phyloP scores from a whole-genome alignment of 108 stramenopile species.

The Bacterosira constricta region DNA sequence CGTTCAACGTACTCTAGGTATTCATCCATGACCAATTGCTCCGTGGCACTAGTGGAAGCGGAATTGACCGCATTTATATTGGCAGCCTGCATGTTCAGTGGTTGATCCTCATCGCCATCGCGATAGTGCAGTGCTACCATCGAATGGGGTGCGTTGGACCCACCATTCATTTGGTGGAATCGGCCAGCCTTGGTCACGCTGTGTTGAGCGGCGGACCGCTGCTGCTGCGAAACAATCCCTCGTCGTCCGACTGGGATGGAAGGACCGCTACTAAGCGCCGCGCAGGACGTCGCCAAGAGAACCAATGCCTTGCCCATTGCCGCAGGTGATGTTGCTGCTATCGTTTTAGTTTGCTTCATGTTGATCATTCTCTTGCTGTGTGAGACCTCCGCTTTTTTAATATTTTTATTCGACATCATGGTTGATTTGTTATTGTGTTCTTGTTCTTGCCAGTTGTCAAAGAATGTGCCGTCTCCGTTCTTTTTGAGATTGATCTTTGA shows the following conservation, averaged over 20 bases:
- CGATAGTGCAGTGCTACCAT: constrained; percentile 8
- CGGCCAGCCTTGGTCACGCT: not conserved
- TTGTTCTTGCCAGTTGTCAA: too few relatives aligned
- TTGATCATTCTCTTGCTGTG: too few relatives aligned
- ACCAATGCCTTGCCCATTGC: constrained; percentile 20
- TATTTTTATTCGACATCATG: too few relatives aligned
- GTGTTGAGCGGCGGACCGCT: constrained; percentile 6
- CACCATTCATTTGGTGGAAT: not conserved
- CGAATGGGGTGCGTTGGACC: not conserved
- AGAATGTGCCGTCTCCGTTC: too few relatives aligned
- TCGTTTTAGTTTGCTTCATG: too few relatives aligned
- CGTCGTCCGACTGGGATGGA: not conserved
- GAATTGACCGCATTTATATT: not conserved
- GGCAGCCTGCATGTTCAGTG: not conserved
- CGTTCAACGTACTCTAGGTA: constrained; percentile 41
- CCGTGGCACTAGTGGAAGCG: constrained; percentile 7
- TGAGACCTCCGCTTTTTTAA: too few relatives aligned
- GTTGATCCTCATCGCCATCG: constrained; percentile 1
- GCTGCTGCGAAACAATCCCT: not conserved
- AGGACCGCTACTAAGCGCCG: not conserved
- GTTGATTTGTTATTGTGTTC: too few relatives aligned
- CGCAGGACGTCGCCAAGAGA: constrained; percentile 13
- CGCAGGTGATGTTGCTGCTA: too few relatives aligned
- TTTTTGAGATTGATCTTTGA: too few relatives aligned
- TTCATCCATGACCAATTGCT: constrained; percentile 41